Evolutionary conservation across 2,329 filamentous ascomycete species (phyloP).

Genomic region (Didymella pinodella): DNA sequence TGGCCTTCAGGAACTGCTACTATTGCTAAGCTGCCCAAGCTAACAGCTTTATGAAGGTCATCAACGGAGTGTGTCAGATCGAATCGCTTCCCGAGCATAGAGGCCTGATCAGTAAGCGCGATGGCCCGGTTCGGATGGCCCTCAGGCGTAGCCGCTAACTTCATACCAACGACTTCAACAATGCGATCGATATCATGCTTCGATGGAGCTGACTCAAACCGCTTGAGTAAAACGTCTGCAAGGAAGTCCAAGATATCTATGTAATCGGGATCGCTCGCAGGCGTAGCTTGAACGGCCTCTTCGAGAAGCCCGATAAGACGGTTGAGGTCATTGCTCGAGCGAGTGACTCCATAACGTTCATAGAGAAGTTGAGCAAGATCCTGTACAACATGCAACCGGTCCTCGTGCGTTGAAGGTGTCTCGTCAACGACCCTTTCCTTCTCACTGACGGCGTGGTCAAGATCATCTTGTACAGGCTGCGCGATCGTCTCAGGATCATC

Average conservation of each 20-base stretch:
- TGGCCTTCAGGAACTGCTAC: background rate
- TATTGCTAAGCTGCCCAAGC: background rate
- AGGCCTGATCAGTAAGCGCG: background rate
- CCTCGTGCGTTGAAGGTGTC: background rate
- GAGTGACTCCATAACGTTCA: background rate
- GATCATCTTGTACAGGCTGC: background rate
- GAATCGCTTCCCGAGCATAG: background rate
- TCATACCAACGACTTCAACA: background rate
- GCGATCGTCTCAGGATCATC: background rate
- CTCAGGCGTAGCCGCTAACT: background rate
- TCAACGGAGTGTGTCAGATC: background rate
- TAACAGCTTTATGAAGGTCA: background rate
- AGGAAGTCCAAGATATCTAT: background rate
- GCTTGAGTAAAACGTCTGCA: background rate
- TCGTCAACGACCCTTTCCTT: background rate
- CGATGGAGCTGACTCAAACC: background rate
- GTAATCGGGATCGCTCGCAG: background rate
- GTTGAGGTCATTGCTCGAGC: background rate
- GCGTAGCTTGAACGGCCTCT: background rate
- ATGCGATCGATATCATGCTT: background rate
- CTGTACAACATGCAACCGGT: background rate
- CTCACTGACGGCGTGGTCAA: background rate
- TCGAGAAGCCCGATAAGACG: background rate
- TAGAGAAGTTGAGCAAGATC: background rate
- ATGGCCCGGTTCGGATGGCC: background rate